Evolutionary conservation across 2,329 filamentous ascomycete species (phyloP).

Genomic region (Bipolaris cookei): DNA sequence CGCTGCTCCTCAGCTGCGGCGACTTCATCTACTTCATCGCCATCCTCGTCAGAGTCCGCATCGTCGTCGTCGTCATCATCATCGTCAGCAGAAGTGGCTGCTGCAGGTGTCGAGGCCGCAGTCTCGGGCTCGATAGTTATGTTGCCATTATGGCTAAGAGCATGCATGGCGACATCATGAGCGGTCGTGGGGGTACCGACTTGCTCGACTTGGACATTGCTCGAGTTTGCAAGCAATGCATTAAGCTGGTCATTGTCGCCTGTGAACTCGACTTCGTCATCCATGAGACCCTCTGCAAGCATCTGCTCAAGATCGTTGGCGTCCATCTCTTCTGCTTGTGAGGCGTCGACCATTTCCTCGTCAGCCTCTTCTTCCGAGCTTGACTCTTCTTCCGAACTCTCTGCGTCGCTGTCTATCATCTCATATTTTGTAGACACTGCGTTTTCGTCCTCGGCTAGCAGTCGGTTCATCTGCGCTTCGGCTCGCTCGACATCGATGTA

Average conservation of each 20-base stretch:
- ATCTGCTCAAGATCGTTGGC: constrained; percentile 46
- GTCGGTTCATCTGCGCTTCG: constrained; percentile 76
- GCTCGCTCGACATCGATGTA: constrained; percentile 85
- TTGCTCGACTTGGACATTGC: constrained; percentile 42
- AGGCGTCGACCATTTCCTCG: constrained; percentile 51
- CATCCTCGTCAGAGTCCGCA: constrained; percentile 50
- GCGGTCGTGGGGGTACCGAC: constrained; percentile 44
- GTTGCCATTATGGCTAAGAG: constrained; percentile 37
- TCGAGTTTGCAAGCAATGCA: constrained; percentile 34
- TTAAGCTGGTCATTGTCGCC: constrained; percentile 41
- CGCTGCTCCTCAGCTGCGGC: constrained; percentile 55
- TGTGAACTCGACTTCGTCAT: constrained; percentile 42
- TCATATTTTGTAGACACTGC: constrained; percentile 65
- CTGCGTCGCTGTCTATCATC: constrained; percentile 56
- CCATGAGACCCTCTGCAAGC: constrained; percentile 46
- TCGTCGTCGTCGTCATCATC: constrained; percentile 56
- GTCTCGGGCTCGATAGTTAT: constrained; percentile 41
- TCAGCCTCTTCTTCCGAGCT: constrained; percentile 48
- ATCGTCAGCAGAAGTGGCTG: constrained; percentile 48
- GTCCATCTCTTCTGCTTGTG: constrained; percentile 48
- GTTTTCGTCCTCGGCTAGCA: constrained; percentile 72
- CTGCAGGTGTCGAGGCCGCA: constrained; percentile 40
- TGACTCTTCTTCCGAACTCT: constrained; percentile 52
- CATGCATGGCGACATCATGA: constrained; percentile 48
- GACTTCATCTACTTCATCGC: constrained; percentile 58